Evolutionary conservation across 495 filamentous ascomycete species (phyloP).

Genomic region (Penicillium fimorum): DNA sequence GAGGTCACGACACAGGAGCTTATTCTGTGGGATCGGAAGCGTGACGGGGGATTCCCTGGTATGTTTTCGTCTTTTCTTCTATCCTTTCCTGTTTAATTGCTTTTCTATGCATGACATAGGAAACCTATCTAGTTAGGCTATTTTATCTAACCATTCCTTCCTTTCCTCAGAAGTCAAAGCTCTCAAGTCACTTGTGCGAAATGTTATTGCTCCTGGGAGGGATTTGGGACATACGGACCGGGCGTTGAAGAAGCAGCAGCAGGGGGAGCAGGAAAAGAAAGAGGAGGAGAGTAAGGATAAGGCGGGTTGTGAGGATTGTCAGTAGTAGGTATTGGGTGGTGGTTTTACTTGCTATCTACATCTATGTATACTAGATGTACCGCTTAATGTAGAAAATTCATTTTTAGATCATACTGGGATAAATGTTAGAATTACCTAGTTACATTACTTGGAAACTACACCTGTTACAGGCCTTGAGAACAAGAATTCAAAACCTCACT

Average conservation of each 20-base stretch:
- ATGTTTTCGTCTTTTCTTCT: slow-evolving; percentile 28
- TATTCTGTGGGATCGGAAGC: slow-evolving; percentile 85
- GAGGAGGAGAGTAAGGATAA: slow-evolving; percentile 17
- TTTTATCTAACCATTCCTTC: slow-evolving; percentile 5
- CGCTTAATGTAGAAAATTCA: not conserved
- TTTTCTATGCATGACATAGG: slow-evolving; percentile 4
- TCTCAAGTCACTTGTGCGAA: slow-evolving; percentile 84
- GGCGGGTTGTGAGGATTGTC: slow-evolving; percentile 49
- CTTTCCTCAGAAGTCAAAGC: slow-evolving; percentile 67
- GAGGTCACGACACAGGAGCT: slow-evolving; percentile 35
- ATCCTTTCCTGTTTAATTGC: not conserved
- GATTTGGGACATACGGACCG: slow-evolving; percentile 82
- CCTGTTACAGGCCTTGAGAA: not conserved
- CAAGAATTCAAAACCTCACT: not conserved
- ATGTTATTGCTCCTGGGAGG: slow-evolving; percentile 73
- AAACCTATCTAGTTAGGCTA: not conserved
- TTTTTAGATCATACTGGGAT: not conserved
- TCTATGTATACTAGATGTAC: not conserved
- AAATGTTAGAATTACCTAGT: not conserved
- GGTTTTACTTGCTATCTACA: not conserved
- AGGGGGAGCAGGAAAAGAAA: slow-evolving; percentile 11
- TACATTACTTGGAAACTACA: not conserved
- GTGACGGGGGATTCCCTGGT: slow-evolving; percentile 88
- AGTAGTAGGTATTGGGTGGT: slow-evolving; percentile 18
- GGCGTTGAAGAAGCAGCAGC: slow-evolving; percentile 34